phyloP scores from a whole-genome alignment of 2,329 filamentous ascomycete species.

The Grosmannia serpens region DNA sequence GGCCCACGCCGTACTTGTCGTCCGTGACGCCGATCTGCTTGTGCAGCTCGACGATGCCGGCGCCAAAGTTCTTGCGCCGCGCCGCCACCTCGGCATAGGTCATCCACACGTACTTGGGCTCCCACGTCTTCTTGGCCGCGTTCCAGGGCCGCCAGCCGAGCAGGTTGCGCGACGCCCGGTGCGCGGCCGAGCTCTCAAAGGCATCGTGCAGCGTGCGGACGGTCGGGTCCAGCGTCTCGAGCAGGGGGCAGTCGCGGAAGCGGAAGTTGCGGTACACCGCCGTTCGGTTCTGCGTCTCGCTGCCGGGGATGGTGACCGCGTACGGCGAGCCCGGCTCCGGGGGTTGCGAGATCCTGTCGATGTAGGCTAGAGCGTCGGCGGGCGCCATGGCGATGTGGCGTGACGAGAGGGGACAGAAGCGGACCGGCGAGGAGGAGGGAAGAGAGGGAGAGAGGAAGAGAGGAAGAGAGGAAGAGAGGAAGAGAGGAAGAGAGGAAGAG shows the following conservation, averaged over 20 bases:
- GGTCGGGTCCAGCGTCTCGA: conserved; percentile 61
- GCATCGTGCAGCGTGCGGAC: conserved; percentile 66
- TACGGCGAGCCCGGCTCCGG: conserved; percentile 70
- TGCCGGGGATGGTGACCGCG: conserved; percentile 64
- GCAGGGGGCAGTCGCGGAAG: conserved; percentile 56
- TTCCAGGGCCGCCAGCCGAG: conserved; percentile 77
- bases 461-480: conserved; percentile 4
- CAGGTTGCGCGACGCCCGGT: conserved; percentile 56
- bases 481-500: conserved; percentile 4
- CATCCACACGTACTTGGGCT: conserved; percentile 69
- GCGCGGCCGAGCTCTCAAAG: conserved; percentile 58
- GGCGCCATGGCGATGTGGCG: conserved; percentile 20
- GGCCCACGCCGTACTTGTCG: conserved; percentile 60
- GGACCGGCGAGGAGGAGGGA: background rate
- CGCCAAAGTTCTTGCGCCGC: conserved; percentile 74
- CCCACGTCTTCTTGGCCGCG: conserved; percentile 57
- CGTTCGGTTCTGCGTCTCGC: conserved; percentile 59
- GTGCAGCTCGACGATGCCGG: conserved; percentile 74
- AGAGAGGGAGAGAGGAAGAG: conserved; percentile 3
- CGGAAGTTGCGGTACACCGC: conserved; percentile 76
- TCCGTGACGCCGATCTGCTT: conserved; percentile 55
- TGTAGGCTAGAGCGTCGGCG: conserved; percentile 25
- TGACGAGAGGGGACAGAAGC: background rate
- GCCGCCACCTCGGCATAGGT: conserved; percentile 69
- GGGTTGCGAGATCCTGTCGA: conserved; percentile 43